Conservation (phyloP, 257 asterid species). For the Nemophila menziesii region DNA sequence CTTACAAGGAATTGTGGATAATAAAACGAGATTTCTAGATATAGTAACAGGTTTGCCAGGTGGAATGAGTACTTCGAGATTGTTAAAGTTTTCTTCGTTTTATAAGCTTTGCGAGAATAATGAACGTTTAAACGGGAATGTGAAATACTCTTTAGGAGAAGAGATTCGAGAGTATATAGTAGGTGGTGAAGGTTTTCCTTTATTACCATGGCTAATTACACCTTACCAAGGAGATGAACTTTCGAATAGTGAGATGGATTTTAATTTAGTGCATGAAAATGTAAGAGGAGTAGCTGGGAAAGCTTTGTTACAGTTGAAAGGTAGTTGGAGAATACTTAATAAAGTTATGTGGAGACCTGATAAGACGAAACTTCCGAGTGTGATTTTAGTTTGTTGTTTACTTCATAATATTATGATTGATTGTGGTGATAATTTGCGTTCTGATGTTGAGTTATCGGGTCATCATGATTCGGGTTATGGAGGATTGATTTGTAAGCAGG, state of each 20-base stretch:
- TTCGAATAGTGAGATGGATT: conserved; percentile 14
- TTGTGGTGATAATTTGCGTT: conserved; percentile 53
- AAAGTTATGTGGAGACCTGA: conserved; percentile 99
- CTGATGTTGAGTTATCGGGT: conserved; percentile 48
- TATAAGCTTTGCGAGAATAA: conserved; percentile 69
- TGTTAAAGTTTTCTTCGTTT: conserved; percentile 61
- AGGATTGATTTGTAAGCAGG: conserved; percentile 25
- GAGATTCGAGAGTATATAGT: conserved; percentile 65
- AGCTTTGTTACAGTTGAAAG: conserved; percentile 72
- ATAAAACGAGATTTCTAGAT: conserved; percentile 56
- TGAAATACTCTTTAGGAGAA: conserved; percentile 16
- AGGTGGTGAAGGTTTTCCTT: conserved; percentile 70
- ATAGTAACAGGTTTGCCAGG: conserved; percentile 98
- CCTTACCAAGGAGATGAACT: conserved; percentile 41
- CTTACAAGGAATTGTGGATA: conserved; percentile 77
- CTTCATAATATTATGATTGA: conserved; percentile 82
- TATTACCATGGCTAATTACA: conserved; percentile 88
- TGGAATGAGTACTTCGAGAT: conserved; percentile 72
- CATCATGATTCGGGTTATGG: conserved; percentile 48
- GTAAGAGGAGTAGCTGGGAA: conserved; percentile 41
- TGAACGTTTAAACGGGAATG: conserved; percentile 46
- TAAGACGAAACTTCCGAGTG: conserved; percentile 77
- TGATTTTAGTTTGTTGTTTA: conserved; percentile 77
- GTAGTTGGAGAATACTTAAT: conserved; percentile 90
- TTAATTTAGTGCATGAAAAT: conserved; percentile 41